These are phyloP conservation scores for Mycotypha africana DNA, from an alignment of 371 early-diverging fungal species.

Conservation along the genomic window DNA sequence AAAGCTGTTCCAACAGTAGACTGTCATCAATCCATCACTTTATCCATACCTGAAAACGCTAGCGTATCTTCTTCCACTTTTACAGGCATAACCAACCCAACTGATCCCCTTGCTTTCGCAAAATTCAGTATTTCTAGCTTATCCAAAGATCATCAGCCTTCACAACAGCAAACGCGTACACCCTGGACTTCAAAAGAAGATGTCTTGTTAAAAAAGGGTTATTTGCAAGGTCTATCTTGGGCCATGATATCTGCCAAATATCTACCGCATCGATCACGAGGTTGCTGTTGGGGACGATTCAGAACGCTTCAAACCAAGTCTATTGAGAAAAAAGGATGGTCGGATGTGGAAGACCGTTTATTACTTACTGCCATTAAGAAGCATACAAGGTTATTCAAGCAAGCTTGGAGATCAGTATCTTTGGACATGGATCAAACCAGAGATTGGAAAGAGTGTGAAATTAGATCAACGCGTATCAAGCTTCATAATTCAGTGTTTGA, in stretches of 20 bases:
- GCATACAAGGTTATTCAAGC: slow-evolving; percentile 27
- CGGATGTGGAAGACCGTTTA: slow-evolving; percentile 23
- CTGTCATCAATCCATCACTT: no score
- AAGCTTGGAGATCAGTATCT: slow-evolving; percentile 37
- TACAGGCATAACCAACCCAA: no score
- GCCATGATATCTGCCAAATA: slow-evolving; percentile 21
- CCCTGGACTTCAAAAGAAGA: slow-evolving; percentile 23
- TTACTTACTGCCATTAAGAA: slow-evolving; percentile 30
- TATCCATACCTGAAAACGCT: no score
- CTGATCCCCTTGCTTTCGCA: no score
- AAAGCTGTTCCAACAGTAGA: no score
- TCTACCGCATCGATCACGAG: slow-evolving; percentile 23
- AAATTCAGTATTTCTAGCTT: no score
- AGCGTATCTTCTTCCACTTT: no score
- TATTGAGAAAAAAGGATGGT: slow-evolving; percentile 27
- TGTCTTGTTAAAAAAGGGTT: slow-evolving; percentile 17
- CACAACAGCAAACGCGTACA: slow-evolving; percentile 17
- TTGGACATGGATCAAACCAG: slow-evolving; percentile 24
- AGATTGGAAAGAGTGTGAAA: slow-evolving; percentile 36
- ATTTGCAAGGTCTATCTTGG: slow-evolving; percentile 22
- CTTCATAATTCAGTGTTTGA: no score
- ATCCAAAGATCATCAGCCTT: no score
- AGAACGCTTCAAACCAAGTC: slow-evolving; percentile 26
- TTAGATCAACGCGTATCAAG: no score
- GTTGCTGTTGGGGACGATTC: slow-evolving; percentile 27